These are phyloP conservation scores for Sclerotinia subarctica DNA, from an alignment of 2,329 filamentous ascomycete species.

Conservation along the genomic window DNA sequence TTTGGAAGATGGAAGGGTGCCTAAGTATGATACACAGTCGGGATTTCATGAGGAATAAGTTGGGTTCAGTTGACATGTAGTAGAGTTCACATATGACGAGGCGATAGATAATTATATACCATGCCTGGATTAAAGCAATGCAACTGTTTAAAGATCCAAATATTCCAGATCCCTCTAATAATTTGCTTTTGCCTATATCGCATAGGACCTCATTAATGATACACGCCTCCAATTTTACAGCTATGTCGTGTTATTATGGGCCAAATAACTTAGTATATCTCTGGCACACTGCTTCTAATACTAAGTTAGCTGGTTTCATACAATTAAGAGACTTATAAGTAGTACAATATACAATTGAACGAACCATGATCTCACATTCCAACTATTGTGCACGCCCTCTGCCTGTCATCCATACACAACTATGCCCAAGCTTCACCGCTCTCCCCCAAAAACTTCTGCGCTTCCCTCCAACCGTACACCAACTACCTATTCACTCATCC, in stretches of 20 bases:
- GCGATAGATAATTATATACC: background rate
- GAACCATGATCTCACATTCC: background rate
- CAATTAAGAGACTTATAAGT: too few species aligned
- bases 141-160: background rate
- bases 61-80: background rate
- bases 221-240: background rate
- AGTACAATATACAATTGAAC: background rate
- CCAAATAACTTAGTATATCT: background rate
- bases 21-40: background rate
- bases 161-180: background rate
- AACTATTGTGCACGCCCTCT: too few species aligned
- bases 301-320: background rate
- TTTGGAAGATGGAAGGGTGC: slow-evolving; percentile 17
- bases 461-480: background rate
- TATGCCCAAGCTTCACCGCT: background rate
- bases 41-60: background rate
- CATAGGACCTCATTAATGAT: background rate
- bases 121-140: background rate
- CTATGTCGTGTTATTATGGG: background rate
- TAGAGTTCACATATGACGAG: background rate
- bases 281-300: too few species aligned
- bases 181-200: background rate
- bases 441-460: background rate
- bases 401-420: background rate
- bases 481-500: background rate